phyloP scores from a whole-genome alignment of 495 filamentous ascomycete species.

The Ascobolus immersus region DNA sequence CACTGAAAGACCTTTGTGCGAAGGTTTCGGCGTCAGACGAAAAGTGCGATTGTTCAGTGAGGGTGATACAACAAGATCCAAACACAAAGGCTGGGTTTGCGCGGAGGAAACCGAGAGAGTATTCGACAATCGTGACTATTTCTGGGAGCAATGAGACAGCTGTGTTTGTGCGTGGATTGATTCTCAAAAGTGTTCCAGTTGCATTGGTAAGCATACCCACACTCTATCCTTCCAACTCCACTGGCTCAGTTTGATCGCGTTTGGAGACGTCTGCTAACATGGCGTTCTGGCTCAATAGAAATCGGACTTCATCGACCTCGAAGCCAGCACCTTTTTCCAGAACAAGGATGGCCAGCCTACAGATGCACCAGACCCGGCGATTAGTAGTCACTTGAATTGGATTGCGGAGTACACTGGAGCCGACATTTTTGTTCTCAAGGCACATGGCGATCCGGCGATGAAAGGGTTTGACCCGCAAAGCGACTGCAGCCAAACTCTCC shows the following conservation, averaged over 20 bases:
- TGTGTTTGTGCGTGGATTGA: no score
- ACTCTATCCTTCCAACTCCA: background rate
- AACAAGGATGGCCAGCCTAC: slow-evolving; percentile 39
- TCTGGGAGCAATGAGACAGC: no score
- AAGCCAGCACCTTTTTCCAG: slow-evolving; percentile 69
- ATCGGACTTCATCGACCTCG: slow-evolving; percentile 76
- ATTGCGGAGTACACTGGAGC: slow-evolving; percentile 69
- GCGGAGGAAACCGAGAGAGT: no score
- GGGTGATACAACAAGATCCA: no score
- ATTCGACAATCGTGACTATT: no score
- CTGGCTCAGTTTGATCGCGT: slow-evolving; percentile 2
- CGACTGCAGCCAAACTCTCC: slow-evolving; percentile 40
- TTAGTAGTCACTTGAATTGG: slow-evolving; percentile 62
- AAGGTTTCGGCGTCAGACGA: no score
- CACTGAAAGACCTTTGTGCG: no score
- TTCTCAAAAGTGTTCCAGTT: slow-evolving; percentile 2
- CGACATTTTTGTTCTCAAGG: slow-evolving; percentile 75
- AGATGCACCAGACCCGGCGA: slow-evolving; percentile 32
- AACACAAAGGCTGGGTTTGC: no score
- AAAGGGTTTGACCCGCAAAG: slow-evolving; percentile 29
- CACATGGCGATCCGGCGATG: slow-evolving; percentile 37
- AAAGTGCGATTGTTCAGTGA: no score
- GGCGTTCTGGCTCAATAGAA: slow-evolving; percentile 29
- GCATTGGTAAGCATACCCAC: slow-evolving; percentile 12
- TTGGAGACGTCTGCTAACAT: slow-evolving; percentile 13